Evolutionary conservation across 345 rosid species (phyloP), one percentile per base, ranked within the genome.

Genomic region (Eucalyptus curtisii): DNA sequence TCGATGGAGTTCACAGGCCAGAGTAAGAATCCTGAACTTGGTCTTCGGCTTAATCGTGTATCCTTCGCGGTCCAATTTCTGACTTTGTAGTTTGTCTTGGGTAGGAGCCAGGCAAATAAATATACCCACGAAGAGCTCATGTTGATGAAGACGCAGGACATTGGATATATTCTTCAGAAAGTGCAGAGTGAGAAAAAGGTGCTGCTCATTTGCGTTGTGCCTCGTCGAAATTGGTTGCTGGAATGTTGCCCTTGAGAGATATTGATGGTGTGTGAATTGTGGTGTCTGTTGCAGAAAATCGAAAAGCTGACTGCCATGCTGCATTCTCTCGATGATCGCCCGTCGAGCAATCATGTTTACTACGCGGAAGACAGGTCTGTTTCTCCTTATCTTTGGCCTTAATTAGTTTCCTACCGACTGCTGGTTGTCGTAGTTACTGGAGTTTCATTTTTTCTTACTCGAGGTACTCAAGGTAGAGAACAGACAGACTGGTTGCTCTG

Each of bases 61-160:
- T 87, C 19, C n/a, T 68, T 42, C 9, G 13, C 45, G 25, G 25
- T 49, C 31, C 19, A 37, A 79, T 57, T 33, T 17, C 61, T 50
- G 86, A 68, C 3, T 44, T 10, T 24, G 33, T 49, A 8, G 6
- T 30, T 64, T 48, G 9, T 87, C 50, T 88, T 27, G 76, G 91
- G 33, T 88, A 97, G 99, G 95, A 94, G 91, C 52, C 95, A 93
- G 91, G 92, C 95, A 5, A 95, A 96, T 88, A 95, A 95, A 81
- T 97, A 97, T 92, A 92, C 92, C 87, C 92, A 93, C 27, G 99
- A 96, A 87, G 98, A 96, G 90, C 96, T 96, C 80, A 92, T 94
- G 96, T 22, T 96, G 85, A 97, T 96, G 99, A 96, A 96, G 92
- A 96, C 99, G 1, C 99, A 96, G 89, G 99, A 97, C 88, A 92